Evolutionary conservation across 75 land plant species (phyloP).

Genomic region (Ceratopteris richardii): DNA sequence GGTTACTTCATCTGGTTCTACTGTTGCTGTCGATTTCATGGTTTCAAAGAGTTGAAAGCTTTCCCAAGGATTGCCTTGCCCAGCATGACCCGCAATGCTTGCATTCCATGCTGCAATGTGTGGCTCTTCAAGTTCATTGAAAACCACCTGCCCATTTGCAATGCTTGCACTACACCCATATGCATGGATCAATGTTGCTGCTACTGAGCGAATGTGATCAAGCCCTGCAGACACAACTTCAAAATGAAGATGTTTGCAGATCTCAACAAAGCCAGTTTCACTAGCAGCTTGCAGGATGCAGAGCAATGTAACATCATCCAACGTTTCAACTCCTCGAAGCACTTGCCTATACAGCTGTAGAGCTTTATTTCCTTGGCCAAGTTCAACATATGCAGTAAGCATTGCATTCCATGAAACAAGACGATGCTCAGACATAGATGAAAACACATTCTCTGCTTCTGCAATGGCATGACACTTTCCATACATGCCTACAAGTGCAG

Average conservation of each 20-base stretch:
- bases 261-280: not conserved
- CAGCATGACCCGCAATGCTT: constrained; percentile 7
- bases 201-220: not conserved
- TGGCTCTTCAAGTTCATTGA: constrained; percentile 3
- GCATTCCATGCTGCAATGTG: constrained; percentile 13
- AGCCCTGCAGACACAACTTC: not conserved
- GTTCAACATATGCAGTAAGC: constrained; percentile 1
- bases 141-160: constrained; percentile 5
- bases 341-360: not conserved
- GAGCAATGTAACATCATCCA: constrained; percentile 4
- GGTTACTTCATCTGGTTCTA: too few relatives aligned
- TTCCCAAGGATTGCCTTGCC: constrained; percentile 5
- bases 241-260: constrained; percentile 7
- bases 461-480: not conserved
- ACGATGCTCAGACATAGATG: not conserved
- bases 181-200: constrained; percentile 3
- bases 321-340: not conserved
- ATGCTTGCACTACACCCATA: constrained; percentile 12
- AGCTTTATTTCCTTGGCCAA: constrained; percentile 4
- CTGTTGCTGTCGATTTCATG: constrained; percentile 1
- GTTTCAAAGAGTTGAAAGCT: constrained; percentile 9
- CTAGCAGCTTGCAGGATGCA: constrained; percentile 10
- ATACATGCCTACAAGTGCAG: not conserved
- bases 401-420: not conserved
- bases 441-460: constrained; percentile 2